Evolutionary conservation across 2,329 filamentous ascomycete species (phyloP), one percentile per base, ranked within the genome.

Genomic region (Westerdykella sp.): DNA sequence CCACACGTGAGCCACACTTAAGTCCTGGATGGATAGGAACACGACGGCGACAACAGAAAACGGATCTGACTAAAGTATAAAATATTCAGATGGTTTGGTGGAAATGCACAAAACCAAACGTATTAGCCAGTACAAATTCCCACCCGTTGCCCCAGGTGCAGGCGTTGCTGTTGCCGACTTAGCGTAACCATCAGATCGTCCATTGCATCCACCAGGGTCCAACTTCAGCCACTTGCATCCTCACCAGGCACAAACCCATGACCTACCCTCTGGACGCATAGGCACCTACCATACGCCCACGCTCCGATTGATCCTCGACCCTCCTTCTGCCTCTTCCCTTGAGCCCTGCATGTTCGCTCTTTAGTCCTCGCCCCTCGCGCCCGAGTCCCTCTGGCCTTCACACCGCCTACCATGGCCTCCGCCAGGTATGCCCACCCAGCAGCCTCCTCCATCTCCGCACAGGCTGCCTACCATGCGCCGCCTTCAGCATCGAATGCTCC

Each of bases 401-500:
- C 56, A 54, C 55, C 58, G 53, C 57, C 57, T 53, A 55, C 51
- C 46, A 70, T 70, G 67, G 59, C 67, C 48, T 55, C 48, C 40
- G 57, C 68, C 46, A 60, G 61, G 48, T 69, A 66, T 56, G 62
- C 60, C 48, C 55, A 59, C 49, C 56, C 64, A 43, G 52, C 58
- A 40, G 51, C 61, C 41, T 58, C 57, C 32, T 55, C 60, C 41
- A 54, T 63, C 49, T 54, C 65, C 44, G 59, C 66, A 47, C 64
- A 64, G 44, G 50, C 55, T 15, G 65, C 59, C 47, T 66, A 63
- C 50, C 57, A 59, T 42, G 58, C 60, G 34, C 55, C 63, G 5
- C 57, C 53, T 35, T 47, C 60, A 47, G 53, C 55, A 12, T 60
- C 58, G 48, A 60, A 66, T 61, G 68, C 66, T 25, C 72, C 71